A percentile compares a stretch with the other conserved stretches of the same genome.
Evolutionary conservation across 805 yeast genomes (phyloP).

Genomic region (Pichia gijzeniarum): DNA sequence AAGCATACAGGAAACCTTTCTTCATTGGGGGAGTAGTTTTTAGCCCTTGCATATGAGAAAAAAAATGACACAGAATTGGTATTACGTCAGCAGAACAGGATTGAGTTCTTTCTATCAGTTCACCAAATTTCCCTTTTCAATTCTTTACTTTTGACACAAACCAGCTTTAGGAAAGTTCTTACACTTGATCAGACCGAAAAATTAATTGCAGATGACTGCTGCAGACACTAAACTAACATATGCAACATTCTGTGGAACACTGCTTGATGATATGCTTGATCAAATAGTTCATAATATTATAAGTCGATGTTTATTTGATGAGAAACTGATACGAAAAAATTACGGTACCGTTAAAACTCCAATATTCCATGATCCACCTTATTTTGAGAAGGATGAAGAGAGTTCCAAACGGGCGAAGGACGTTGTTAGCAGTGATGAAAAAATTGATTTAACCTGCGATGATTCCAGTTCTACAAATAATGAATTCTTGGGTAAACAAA

Average conservation of each 20-base stretch:
- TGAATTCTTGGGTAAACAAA: background rate
- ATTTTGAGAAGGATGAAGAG: background rate
- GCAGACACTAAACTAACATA: slow-evolving; percentile 21
- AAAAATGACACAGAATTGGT: no score
- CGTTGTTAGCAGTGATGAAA: background rate
- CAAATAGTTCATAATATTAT: slow-evolving; percentile 31
- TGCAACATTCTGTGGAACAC: slow-evolving; percentile 26
- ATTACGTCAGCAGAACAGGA: no score
- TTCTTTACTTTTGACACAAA: no score
- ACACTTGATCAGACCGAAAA: background rate
- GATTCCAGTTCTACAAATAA: background rate
- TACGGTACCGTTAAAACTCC: slow-evolving; percentile 28
- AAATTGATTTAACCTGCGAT: slow-evolving; percentile 12
- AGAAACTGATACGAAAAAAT: slow-evolving; percentile 25
- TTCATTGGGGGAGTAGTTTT: no score
- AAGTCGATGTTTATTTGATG: slow-evolving; percentile 25
- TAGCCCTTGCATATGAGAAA: no score
- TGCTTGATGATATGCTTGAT: slow-evolving; percentile 29
- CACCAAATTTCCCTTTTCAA: no score
- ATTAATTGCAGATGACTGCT: slow-evolving; percentile 7
- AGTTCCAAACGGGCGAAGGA: background rate
- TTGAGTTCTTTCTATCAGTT: no score
- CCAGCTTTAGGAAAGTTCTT: no score
- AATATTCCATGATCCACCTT: slow-evolving; percentile 18
- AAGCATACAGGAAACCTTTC: no score